Evolutionary conservation across 1,284 basidiomycete genomes (phyloP), one percentile per base, ranked within the genome.

Genomic region (Malassezia caprae): DNA sequence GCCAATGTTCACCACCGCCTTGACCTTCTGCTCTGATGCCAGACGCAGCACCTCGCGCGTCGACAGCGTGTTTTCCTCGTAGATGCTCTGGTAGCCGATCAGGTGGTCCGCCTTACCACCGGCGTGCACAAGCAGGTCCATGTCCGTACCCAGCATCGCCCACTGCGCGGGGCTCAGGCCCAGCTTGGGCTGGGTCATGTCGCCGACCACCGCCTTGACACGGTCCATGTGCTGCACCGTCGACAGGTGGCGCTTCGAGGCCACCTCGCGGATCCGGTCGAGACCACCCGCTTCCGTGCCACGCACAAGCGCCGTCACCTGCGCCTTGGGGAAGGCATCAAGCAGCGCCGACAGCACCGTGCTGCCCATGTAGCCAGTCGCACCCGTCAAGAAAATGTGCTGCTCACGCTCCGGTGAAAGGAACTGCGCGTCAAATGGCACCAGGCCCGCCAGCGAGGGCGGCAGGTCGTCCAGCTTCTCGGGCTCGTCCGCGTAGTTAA

Each of bases 11-110:
- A 74, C 51, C 3, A 73, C 72, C 8, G 74, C 72, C 44, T 57
- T 57, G 44, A 57, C 30, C 46, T 66, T 65, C 54, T 72, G 62
- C 39, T 68, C 52, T 48, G 64, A 65, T 17, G 74, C 73, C 8
- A 76, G 64, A 23, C 74, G 72, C 11, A 76, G 61, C n/a, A 76
- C 63, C 54, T 76, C 74, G 46, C 69, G 63, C n/a, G 74, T 75
- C 10, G 74, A 74, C 13, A 67, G 64, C 15, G 73, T 68, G 58
- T 76, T 76, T 52, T 73, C 55, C 34, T 61, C 64, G 12, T 70
- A 69, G 41, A 76, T 56, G 28, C 71, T 67, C 11, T 69, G 74
- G 51, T 76, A 76, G 6, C 74, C 74, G 46, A 73, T 75, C 27
- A 74, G 62, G 34, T 75, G 60, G 60, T 76, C 75, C 51, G 75